These are phyloP conservation scores for Arxiozyma slooffiae DNA, from an alignment of 1,139 yeast genomes.

Conservation along the genomic window DNA sequence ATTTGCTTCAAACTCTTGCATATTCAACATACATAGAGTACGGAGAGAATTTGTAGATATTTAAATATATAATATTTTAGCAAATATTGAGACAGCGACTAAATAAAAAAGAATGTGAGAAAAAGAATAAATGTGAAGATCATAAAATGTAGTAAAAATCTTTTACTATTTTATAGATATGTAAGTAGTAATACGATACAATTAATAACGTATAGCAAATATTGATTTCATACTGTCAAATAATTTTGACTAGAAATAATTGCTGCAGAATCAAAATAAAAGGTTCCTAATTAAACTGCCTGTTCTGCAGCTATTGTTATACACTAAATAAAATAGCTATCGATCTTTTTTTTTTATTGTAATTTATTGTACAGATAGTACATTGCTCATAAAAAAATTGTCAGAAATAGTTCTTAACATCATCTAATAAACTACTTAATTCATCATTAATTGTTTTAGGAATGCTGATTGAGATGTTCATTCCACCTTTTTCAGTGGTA, in stretches of 20 bases:
- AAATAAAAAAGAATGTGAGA: neutral
- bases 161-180: too few species aligned
- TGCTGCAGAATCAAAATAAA: too few species aligned
- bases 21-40: constrained; percentile 10
- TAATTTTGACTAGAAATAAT: neutral
- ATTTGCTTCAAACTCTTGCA: constrained; percentile 7
- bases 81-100: neutral
- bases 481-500: constrained; percentile 23
- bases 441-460: constrained; percentile 12
- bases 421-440: constrained; percentile 5
- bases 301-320: too few species aligned
- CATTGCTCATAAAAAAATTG: neutral
- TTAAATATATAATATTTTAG: constrained; percentile 4
- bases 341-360: neutral
- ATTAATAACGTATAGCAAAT: too few species aligned
- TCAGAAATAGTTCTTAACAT: constrained; percentile 1
- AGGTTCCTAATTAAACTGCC: neutral
- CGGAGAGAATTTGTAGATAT: constrained; percentile 14
- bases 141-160: too few species aligned
- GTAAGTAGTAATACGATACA: neutral
- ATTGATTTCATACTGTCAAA: too few species aligned
- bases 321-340: neutral
- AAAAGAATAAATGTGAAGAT: neutral
- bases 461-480: constrained; percentile 18
- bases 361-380: neutral